Evolutionary conservation across 352 stramenopile species (phyloP).

Genomic region (Phytophthora podocarpi): DNA sequence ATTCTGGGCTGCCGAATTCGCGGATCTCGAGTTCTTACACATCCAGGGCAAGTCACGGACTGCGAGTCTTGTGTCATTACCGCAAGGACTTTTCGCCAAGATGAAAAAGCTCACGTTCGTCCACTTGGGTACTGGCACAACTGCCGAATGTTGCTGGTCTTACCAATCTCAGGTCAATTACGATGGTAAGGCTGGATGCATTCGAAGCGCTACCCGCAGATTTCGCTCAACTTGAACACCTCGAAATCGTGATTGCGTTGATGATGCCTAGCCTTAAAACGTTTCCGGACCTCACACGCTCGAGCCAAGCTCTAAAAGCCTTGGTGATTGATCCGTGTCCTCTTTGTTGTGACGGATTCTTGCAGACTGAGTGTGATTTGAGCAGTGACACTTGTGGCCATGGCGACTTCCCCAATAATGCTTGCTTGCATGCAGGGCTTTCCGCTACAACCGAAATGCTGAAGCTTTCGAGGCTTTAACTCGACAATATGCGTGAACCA

Average conservation of each 20-base stretch:
- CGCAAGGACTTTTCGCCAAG: constrained; percentile 28
- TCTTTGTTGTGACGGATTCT: constrained; percentile 42
- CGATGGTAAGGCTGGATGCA: constrained; percentile 19
- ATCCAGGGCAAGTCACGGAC: constrained; percentile 34
- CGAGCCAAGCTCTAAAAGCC: constrained; percentile 1
- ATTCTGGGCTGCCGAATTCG: constrained; percentile 32
- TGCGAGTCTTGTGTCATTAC: constrained; percentile 25
- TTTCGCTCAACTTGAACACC: constrained; percentile 22
- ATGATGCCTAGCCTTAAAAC: constrained; percentile 12
- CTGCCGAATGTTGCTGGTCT: constrained; percentile 33
- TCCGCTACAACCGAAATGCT: constrained; percentile 11
- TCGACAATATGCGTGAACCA: constrained; percentile 15
- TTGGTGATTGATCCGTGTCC: constrained; percentile 20
- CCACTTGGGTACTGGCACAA: constrained; percentile 31
- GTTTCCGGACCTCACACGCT: constrained; percentile 31
- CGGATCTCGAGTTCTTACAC: constrained; percentile 42
- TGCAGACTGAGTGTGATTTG: constrained; percentile 33
- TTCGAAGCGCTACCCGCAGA: constrained; percentile 20
- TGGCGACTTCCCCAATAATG: no score
- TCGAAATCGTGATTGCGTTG: constrained; percentile 33
- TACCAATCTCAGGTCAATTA: constrained; percentile 34
- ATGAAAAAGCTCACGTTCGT: constrained; percentile 41
- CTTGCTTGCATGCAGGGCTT: background rate
- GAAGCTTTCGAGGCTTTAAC: constrained; percentile 22
- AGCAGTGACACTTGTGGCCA: constrained; percentile 15